A percentile compares a stretch with the other conserved stretches of the same genome.
phyloP scores from a whole-genome alignment of 306 rosid species.

The Amphicarpaea edgeworthii region DNA sequence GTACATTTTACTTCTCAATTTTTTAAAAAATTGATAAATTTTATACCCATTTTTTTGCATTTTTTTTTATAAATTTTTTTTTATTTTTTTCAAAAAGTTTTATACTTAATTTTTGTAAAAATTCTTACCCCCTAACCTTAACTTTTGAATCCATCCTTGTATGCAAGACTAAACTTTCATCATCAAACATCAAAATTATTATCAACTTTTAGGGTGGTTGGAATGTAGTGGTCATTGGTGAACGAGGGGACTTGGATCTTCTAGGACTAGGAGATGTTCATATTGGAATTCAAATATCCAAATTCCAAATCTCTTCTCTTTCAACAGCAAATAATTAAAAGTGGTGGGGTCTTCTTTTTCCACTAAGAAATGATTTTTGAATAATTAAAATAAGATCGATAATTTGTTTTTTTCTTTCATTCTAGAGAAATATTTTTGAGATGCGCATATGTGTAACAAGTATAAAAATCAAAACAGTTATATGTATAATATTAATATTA shows the following conservation, averaged over 20 bases:
- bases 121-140: too few species aligned
- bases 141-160: too few species aligned
- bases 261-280: conserved; percentile 4
- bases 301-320: neutral
- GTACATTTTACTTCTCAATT: too few species aligned
- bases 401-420: neutral
- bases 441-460: too few species aligned
- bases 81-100: too few species aligned
- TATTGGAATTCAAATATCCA: neutral
- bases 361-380: neutral
- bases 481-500: neutral
- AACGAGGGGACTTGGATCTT: neutral
- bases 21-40: too few species aligned
- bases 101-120: too few species aligned
- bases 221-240: neutral
- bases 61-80: too few species aligned
- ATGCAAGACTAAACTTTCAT: neutral
- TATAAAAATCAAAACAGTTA: neutral
- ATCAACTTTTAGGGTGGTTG: neutral
- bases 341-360: neutral
- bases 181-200: neutral
- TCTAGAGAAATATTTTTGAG: neutral
- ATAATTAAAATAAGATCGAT: neutral
- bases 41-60: too few species aligned
- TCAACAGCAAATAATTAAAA: neutral